phyloP scores from a whole-genome alignment of 169 alveolate genomes.

The Plasmodium coatneyi region DNA sequence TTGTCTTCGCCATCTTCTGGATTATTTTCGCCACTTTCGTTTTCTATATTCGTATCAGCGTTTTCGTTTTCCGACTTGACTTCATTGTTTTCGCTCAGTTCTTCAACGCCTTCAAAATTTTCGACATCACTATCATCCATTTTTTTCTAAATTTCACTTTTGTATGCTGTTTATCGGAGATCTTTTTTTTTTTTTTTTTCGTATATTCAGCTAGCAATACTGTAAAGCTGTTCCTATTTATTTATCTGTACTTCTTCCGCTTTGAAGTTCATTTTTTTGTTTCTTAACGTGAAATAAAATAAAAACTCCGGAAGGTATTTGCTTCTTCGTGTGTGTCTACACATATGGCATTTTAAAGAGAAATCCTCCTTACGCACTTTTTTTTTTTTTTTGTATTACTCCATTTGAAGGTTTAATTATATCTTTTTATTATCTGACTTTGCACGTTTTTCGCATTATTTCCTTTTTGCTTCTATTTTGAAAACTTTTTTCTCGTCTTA shows the following conservation, averaged over 20 bases:
- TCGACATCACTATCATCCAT: constrained; percentile 22
- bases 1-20: constrained; percentile 7
- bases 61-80: neutral
- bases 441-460: neutral
- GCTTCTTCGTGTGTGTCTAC: neutral
- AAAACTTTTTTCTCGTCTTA: neutral
- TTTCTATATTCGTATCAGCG: neutral
- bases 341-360: neutral
- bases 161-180: neutral
- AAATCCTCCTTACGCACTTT: neutral
- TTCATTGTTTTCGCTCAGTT: neutral
- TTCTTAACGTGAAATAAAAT: neutral
- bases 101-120: constrained; percentile 13
- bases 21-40: neutral
- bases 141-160: constrained; percentile 7
- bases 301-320: neutral
- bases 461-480: neutral
- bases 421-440: neutral
- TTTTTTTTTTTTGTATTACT: neutral
- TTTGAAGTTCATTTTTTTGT: neutral
- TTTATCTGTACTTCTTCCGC: neutral
- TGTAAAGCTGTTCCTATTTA: neutral
- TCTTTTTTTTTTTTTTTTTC: neutral
- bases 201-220: neutral
- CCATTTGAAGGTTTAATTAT: neutral